Conservation (phyloP, 2,329 filamentous ascomycete genomes). For the Byssoonygena ceratinophila region DNA sequence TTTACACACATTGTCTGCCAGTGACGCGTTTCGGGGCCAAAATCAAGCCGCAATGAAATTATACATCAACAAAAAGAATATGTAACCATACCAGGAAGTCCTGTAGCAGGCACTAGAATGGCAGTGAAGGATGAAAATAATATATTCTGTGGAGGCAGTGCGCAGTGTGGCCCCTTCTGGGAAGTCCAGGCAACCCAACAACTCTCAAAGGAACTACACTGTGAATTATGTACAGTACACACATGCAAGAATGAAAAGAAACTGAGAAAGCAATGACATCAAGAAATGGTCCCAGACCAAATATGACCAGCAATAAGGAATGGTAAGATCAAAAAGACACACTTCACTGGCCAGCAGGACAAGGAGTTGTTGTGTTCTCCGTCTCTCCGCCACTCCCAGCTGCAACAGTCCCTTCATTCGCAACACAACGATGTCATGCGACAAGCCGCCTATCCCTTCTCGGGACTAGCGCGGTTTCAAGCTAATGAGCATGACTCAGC, state of each 20-base stretch:
- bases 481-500: not conserved
- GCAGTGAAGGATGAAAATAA: conserved; percentile 1
- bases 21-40: not conserved
- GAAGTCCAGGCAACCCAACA: not conserved
- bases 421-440: conserved; percentile 1
- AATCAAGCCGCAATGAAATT: not conserved
- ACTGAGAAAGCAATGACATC: not conserved
- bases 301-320: conserved; percentile 4
- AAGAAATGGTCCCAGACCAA: conserved; percentile 9
- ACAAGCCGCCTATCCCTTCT: not conserved
- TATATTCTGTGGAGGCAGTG: conserved; percentile 4
- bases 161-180: not conserved
- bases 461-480: conserved; percentile 4
- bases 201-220: not conserved
- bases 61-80: not conserved
- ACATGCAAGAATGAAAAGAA: conserved; percentile 3
- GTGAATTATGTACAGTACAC: not conserved
- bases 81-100: not conserved
- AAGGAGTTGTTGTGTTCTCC: not conserved
- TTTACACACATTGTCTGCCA: conserved; percentile 1
- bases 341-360: conserved; percentile 2
- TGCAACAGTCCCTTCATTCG: not conserved
- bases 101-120: not conserved
- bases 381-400: conserved; percentile 1
- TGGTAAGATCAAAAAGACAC: not conserved